phyloP scores from a whole-genome alignment of 2,329 filamentous ascomycete species.

The Aspergillus sojae region DNA sequence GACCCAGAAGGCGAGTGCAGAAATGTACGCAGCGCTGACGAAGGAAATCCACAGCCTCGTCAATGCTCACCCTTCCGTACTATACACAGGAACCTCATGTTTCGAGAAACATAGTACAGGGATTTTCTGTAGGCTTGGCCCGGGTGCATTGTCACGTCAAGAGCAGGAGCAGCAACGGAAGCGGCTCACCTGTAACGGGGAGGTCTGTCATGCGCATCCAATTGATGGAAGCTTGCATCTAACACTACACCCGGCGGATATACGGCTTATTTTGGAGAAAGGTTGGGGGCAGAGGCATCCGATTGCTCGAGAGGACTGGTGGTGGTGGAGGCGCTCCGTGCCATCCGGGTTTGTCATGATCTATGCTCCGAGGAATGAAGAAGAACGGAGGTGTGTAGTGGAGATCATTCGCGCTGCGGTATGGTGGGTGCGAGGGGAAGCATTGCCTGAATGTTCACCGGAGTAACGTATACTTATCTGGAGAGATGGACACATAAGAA shows the following conservation, averaged over 20 bases:
- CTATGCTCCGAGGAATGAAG: conserved; percentile 73
- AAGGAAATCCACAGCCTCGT: conserved; percentile 57
- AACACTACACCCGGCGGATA: conserved; percentile 78
- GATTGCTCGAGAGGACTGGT: conserved; percentile 56
- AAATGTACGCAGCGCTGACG: conserved; percentile 60
- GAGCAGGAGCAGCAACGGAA: not conserved
- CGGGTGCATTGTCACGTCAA: conserved; percentile 6
- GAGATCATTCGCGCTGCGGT: conserved; percentile 73
- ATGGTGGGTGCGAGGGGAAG: conserved; percentile 56
- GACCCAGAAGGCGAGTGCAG: conserved; percentile 62
- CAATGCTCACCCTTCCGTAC: conserved; percentile 46
- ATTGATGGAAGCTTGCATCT: conserved; percentile 78
- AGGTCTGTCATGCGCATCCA: conserved; percentile 79
- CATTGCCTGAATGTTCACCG: conserved; percentile 3
- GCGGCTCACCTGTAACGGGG: conserved; percentile 59
- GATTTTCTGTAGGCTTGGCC: conserved; percentile 62
- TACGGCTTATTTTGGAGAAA: conserved; percentile 68
- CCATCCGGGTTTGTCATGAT: conserved; percentile 77
- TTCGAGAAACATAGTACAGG: conserved; percentile 82
- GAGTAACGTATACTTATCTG: not conserved
- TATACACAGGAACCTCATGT: conserved; percentile 69
- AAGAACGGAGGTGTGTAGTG: conserved; percentile 68
- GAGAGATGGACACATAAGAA: not conserved
- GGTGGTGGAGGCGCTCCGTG: conserved; percentile 68
- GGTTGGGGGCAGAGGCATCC: conserved; percentile 77